phyloP scores from a whole-genome alignment of 1,284 basidiomycete species.

The Quambalaria eucalypti region DNA sequence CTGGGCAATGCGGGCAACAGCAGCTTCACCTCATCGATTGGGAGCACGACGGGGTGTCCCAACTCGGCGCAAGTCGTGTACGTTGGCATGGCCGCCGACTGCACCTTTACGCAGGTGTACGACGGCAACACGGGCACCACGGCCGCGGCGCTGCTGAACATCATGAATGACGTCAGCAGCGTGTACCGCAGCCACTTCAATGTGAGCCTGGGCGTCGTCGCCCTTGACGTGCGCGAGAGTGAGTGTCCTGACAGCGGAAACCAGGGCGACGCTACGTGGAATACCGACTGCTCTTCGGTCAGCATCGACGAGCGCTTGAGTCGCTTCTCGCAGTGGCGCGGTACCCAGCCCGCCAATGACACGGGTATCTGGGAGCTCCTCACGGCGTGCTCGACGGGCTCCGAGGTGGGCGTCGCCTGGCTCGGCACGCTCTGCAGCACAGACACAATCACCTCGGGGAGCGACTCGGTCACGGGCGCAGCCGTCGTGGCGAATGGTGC shows the following conservation, averaged over 20 bases:
- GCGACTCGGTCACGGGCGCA: constrained; percentile 65
- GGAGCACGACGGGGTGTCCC: constrained; percentile 62
- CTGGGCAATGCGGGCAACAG: constrained; percentile 5
- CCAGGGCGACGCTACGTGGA: constrained; percentile 49
- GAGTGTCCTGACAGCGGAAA: constrained; percentile 47
- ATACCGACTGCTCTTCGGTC: constrained; percentile 24
- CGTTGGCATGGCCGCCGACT: constrained; percentile 81
- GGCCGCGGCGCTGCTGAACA: constrained; percentile 62
- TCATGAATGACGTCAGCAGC: constrained; percentile 65
- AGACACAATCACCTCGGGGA: constrained; percentile 50
- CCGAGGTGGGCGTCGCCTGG: constrained; percentile 85
- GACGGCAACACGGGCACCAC: constrained; percentile 50
- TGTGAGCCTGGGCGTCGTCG: constrained; percentile 71
- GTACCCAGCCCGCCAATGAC: constrained; percentile 60
- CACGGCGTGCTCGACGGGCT: constrained; percentile 72
- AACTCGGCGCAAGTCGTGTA: constrained; percentile 65
- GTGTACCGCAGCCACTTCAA: constrained; percentile 72
- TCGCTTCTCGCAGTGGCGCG: constrained; percentile 74
- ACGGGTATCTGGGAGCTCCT: constrained; percentile 82
- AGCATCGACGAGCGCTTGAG: constrained; percentile 63
- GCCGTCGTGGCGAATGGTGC: constrained; percentile 65
- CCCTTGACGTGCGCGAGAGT: constrained; percentile 61
- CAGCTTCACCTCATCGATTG: constrained; percentile 38
- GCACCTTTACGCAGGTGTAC: constrained; percentile 55
- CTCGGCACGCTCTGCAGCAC: constrained; percentile 39